Evolutionary conservation across 2,329 filamentous ascomycete genomes (phyloP), one percentile per base, ranked within the genome.

Genomic region (Colletotrichum ledebouriae): DNA sequence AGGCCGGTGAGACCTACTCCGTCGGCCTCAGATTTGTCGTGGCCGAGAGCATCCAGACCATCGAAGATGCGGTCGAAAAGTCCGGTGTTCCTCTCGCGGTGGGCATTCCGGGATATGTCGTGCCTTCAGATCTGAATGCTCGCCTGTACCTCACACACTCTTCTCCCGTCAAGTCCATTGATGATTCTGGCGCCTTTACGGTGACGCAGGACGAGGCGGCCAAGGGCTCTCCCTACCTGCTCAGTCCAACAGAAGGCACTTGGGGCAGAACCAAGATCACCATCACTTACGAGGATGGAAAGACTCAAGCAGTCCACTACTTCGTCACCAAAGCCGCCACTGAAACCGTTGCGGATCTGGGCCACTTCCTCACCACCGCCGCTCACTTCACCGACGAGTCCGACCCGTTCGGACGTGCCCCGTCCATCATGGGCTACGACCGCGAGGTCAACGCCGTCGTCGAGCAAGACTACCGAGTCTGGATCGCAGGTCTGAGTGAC

Each of bases 401-500:
- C 0, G 87, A 89, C 63, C 84, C 85, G 0, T 89, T 89, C 69
- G 76, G 80, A 1, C 80, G 87, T 34, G 80, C 83, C 0, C 84
- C 85, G 0, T 89, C 87, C 0, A 80, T 88, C 65, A 85, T 89
- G 76, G 84, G 83, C 0, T 89, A 88, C 69, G 86, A 90, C 72
- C 84, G 77, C 73, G 86, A 82, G 75, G 81, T 71, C 3, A 74
- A 75, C 6, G 71, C 77, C 7, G 79, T 81, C 25, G 82, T 86
- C 3, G 75, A 77, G 34, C 84, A 85, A 58, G 83, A 86, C 39
- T 64, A 78, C 1, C 81, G 87, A 1, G 86, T 83, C 6, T 89
- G 87, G 87, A 84, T 89, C 4, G 82, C 87, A 0, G 87, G 87
- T 0, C 78, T 90, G 0, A 88, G 86, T 63, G 87, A 89, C 64